phyloP scores from a whole-genome alignment of 192 early-diverging fungal species.

The Funneliformis geosporum region DNA sequence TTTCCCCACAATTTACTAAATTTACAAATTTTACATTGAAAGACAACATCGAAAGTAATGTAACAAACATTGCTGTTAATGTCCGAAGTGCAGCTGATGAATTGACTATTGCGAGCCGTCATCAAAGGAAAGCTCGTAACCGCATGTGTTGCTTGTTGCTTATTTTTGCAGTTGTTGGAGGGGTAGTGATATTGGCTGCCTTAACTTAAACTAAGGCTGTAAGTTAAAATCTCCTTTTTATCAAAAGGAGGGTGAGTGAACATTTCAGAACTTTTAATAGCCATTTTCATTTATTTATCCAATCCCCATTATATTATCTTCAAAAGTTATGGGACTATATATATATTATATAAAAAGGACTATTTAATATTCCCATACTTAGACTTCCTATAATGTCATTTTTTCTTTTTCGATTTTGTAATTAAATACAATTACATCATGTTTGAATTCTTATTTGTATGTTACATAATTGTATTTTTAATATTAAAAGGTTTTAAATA shows the following conservation, averaged over 20 bases:
- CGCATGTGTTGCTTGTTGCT: constrained; percentile 83
- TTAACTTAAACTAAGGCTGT: background rate
- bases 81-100: constrained; percentile 80
- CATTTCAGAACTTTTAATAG: background rate
- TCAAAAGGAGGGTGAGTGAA: background rate
- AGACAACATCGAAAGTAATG: constrained; percentile 97
- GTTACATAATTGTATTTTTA: no score
- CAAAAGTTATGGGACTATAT: no score
- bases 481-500: no score
- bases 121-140: constrained; percentile 77
- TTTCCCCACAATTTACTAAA: constrained; percentile 2
- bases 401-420: no score
- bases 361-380: background rate
- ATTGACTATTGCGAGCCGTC: constrained; percentile 73
- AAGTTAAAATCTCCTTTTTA: background rate
- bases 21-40: background rate
- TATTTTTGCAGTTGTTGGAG: constrained; percentile 67
- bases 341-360: background rate
- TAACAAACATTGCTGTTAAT: constrained; percentile 77
- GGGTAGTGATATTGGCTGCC: constrained; percentile 40
- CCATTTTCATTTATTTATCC: no score
- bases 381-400: background rate
- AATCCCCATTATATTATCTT: no score
- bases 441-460: background rate
- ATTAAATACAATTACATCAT: background rate